Evolutionary conservation across 2,329 filamentous ascomycete genomes (phyloP).

Genomic region (Fusarium sp.): DNA sequence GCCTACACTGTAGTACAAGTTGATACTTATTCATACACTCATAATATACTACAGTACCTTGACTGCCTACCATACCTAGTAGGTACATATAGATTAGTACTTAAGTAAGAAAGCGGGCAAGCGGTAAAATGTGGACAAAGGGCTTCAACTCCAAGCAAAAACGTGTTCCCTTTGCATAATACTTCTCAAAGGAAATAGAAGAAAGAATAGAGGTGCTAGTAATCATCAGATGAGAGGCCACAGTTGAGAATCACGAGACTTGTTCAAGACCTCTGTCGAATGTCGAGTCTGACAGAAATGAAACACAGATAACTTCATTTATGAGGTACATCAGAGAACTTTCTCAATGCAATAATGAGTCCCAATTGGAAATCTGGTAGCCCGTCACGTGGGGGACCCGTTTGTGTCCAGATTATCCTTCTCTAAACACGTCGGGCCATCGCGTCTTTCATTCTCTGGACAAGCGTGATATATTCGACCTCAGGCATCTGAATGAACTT

Average conservation of each 20-base stretch:
- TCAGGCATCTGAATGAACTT: neutral
- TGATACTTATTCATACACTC: neutral
- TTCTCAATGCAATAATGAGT: neutral
- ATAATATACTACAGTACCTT: neutral
- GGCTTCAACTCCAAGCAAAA: neutral
- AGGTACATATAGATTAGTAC: neutral
- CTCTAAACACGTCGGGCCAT: constrained; percentile 1
- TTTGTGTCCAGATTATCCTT: neutral
- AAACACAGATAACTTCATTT: neutral
- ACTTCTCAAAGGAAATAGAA: neutral
- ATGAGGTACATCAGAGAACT: neutral
- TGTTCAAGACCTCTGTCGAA: neutral
- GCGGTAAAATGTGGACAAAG: neutral
- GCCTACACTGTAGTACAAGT: neutral
- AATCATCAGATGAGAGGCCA: neutral
- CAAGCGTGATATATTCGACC: neutral
- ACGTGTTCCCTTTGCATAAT: neutral
- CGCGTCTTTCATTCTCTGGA: constrained; percentile 4
- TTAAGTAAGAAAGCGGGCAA: neutral
- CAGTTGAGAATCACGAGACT: neutral
- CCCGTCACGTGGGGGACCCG: constrained; percentile 35
- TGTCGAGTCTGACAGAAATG: neutral
- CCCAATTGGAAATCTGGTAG: neutral
- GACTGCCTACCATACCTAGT: neutral
- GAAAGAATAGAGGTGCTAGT: neutral